A percentile compares a stretch with the other conserved stretches of the same genome.
phyloP scores from a whole-genome alignment of 192 early-diverging fungal genomes.

The Coemansia sp. region DNA sequence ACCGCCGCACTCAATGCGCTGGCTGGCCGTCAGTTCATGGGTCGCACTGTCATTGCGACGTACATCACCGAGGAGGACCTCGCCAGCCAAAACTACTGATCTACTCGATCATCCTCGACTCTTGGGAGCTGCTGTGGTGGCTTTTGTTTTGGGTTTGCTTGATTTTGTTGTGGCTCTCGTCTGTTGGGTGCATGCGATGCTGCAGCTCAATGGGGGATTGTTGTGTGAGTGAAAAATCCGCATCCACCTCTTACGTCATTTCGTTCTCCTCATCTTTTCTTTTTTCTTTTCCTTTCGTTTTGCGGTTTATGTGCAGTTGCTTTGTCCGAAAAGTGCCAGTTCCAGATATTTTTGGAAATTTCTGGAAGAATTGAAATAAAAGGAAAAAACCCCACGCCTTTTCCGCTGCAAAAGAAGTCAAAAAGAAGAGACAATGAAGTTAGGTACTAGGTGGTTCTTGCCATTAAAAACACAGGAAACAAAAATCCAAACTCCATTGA shows the following conservation, averaged over 20 bases:
- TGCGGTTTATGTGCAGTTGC: too few relatives aligned
- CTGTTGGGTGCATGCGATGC: too few relatives aligned
- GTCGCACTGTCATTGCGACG: constrained; percentile 87
- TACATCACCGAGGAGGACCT: constrained; percentile 79
- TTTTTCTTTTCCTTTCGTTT: neutral
- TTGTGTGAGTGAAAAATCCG: too few relatives aligned
- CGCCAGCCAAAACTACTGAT: constrained; percentile 62
- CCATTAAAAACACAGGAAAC: too few relatives aligned
- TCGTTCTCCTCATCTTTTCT: neutral
- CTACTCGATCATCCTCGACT: too few relatives aligned
- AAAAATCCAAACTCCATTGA: too few relatives aligned
- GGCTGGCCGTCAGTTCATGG: constrained; percentile 91
- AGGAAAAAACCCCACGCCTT: neutral
- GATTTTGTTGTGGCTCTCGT: too few relatives aligned
- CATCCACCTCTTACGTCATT: neutral
- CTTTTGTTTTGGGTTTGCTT: too few relatives aligned
- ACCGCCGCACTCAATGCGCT: constrained; percentile 73
- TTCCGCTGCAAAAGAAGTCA: neutral
- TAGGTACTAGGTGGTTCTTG: too few relatives aligned
- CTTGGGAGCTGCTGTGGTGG: too few relatives aligned
- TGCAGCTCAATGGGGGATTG: too few relatives aligned
- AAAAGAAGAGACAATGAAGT: neutral
- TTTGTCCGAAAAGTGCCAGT: too few relatives aligned
- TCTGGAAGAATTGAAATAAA: neutral
- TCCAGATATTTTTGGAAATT: neutral